Conservation (phyloP, 495 filamentous ascomycete species). For the Daldinia concentrica region DNA sequence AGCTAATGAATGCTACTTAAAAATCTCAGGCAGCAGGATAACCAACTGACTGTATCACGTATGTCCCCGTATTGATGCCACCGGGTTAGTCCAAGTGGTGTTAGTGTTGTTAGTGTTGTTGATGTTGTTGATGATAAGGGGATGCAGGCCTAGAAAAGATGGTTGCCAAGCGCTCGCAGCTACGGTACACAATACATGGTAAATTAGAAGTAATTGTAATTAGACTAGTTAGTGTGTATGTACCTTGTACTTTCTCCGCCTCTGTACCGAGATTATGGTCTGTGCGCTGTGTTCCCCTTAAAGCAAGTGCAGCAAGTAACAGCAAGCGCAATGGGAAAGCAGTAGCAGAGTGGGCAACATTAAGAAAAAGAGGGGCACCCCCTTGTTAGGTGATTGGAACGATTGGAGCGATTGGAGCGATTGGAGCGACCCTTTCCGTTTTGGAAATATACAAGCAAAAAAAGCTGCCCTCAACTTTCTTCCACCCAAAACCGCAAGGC, state of each 20-base stretch:
- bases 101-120: background rate
- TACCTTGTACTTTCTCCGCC: slow-evolving; percentile 16
- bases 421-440: slow-evolving; percentile 38
- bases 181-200: slow-evolving; percentile 21
- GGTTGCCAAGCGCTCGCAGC: slow-evolving; percentile 32
- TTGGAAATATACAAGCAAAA: slow-evolving; percentile 39
- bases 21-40: background rate
- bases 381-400: slow-evolving; percentile 5
- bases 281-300: slow-evolving; percentile 12
- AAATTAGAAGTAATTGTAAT: slow-evolving; percentile 29
- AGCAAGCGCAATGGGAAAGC: slow-evolving; percentile 11
- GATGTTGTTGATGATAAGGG: slow-evolving; percentile 3
- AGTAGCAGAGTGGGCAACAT: background rate
- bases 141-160: background rate
- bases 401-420: background rate
- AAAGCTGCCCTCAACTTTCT: slow-evolving; percentile 38
- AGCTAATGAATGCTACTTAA: background rate
- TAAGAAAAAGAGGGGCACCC: slow-evolving; percentile 31
- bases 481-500: slow-evolving; percentile 35
- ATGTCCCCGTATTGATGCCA: background rate
- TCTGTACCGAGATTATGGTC: slow-evolving; percentile 22
- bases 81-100: background rate
- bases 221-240: slow-evolving; percentile 21
- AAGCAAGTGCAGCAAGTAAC: background rate
- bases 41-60: background rate